Percentiles rank a stretch among this genome's conserved stretches.
phyloP scores from a whole-genome alignment of 2,329 filamentous ascomycete genomes.

The Ustulina deusta region DNA sequence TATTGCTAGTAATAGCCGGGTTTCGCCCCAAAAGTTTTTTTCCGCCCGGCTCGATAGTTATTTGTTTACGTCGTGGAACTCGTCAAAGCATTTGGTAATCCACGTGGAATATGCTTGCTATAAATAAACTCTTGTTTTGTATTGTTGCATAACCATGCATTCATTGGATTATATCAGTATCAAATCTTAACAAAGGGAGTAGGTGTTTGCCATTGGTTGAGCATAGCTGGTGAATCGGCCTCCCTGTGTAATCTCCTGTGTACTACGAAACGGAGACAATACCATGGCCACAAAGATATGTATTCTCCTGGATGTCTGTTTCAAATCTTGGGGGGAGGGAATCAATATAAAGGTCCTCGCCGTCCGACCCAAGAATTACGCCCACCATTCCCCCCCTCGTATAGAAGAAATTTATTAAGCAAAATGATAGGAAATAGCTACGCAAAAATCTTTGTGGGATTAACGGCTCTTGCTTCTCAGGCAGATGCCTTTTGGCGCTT shows the following conservation, averaged over 20 bases:
- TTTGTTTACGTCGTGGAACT: constrained; percentile 24
- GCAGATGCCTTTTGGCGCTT: constrained; percentile 45
- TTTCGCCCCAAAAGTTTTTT: neutral
- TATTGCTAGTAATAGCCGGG: neutral
- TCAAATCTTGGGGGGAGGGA: neutral
- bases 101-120: constrained; percentile 4
- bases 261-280: neutral
- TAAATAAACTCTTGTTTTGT: constrained; percentile 2
- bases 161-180: neutral
- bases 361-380: no score
- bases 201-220: neutral
- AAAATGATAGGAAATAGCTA: constrained; percentile 30
- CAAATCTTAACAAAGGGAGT: neutral
- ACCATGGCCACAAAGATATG: constrained; percentile 25
- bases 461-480: constrained; percentile 33
- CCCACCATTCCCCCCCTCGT: neutral
- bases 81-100: constrained; percentile 6
- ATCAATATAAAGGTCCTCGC: neutral
- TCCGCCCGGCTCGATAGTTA: neutral
- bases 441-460: constrained; percentile 30
- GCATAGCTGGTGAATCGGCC: neutral
- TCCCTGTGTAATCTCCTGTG: neutral
- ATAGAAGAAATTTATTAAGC: neutral
- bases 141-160: neutral
- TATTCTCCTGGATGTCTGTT: constrained; percentile 13